Percentiles rank a stretch among this genome's conserved stretches.
Conservation (phyloP, 305 asterid species). For the Solanum hybrid region DNA sequence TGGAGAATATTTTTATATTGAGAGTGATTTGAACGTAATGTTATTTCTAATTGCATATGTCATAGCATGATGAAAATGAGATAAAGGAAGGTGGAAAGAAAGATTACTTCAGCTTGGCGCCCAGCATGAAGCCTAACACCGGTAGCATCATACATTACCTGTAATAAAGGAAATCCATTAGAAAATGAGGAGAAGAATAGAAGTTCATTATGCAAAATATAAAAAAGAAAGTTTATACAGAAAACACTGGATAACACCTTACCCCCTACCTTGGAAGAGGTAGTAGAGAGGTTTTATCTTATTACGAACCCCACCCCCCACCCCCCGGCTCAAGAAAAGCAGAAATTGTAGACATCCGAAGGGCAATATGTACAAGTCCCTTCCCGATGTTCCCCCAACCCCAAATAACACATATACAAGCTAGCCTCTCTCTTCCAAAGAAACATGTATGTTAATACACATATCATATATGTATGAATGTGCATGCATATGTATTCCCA, state of each 20-base stretch:
- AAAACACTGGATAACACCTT: background rate
- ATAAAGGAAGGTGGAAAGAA: background rate
- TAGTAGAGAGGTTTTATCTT: background rate
- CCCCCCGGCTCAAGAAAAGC: background rate
- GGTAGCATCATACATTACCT: conserved; percentile 98
- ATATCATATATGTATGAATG: background rate
- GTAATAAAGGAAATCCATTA: conserved; percentile 21
- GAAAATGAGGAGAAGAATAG: background rate
- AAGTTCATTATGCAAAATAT: background rate
- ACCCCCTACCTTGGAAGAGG: background rate
- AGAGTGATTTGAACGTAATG: background rate
- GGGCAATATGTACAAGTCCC: background rate
- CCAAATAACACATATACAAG: background rate
- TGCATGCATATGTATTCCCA: background rate
- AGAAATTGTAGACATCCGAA: background rate
- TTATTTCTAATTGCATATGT: background rate
- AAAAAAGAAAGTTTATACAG: background rate
- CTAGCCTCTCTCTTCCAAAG: background rate
- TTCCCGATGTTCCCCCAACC: background rate
- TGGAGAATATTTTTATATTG: background rate
- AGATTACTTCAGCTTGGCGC: conserved; percentile 89
- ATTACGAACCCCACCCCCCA: background rate
- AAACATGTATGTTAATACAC: background rate
- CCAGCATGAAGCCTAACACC: conserved; percentile 96
- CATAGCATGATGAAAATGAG: background rate